Evolutionary conservation across 148 eudicot species (phyloP).

Genomic region (Camellia lanceoleosa): DNA sequence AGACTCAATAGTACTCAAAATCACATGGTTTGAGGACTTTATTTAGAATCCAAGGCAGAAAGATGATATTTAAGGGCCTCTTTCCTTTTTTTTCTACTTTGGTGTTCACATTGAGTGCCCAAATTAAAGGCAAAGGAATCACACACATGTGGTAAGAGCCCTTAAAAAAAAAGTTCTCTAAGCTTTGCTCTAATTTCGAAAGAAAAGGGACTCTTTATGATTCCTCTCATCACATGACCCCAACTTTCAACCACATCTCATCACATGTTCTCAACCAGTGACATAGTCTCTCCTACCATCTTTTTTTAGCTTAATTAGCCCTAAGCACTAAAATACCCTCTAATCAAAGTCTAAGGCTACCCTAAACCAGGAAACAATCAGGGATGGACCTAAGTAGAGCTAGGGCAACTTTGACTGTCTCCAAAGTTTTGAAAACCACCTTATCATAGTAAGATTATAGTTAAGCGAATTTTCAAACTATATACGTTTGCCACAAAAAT

Average conservation of each 20-base stretch:
- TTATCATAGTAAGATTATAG: no score
- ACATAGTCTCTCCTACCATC: not conserved
- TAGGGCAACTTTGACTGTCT: no score
- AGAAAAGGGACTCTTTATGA: constrained; percentile 21
- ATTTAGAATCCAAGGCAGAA: constrained; percentile 36
- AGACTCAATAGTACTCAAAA: constrained; percentile 6
- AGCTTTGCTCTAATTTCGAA: constrained; percentile 9
- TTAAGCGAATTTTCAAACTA: no score
- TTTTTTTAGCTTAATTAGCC: not conserved
- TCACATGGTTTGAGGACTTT: constrained; percentile 31
- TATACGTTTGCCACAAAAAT: no score
- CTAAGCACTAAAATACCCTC: not conserved
- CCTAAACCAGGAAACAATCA: not conserved
- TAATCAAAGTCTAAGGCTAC: not conserved
- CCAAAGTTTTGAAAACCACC: no score
- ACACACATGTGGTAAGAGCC: constrained; percentile 27
- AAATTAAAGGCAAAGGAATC: constrained; percentile 26
- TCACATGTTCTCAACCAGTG: constrained; percentile 26
- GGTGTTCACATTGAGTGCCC: constrained; percentile 18
- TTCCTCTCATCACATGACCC: constrained; percentile 26
- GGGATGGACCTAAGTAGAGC: no score
- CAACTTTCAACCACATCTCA: constrained; percentile 24
- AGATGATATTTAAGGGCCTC: constrained; percentile 18
- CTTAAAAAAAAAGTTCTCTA: constrained; percentile 20
- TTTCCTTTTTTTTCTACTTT: constrained; percentile 10